Evolutionary conservation across 768 basidiomycete genomes (phyloP).

Genomic region (Tricholoma saponaceum): DNA sequence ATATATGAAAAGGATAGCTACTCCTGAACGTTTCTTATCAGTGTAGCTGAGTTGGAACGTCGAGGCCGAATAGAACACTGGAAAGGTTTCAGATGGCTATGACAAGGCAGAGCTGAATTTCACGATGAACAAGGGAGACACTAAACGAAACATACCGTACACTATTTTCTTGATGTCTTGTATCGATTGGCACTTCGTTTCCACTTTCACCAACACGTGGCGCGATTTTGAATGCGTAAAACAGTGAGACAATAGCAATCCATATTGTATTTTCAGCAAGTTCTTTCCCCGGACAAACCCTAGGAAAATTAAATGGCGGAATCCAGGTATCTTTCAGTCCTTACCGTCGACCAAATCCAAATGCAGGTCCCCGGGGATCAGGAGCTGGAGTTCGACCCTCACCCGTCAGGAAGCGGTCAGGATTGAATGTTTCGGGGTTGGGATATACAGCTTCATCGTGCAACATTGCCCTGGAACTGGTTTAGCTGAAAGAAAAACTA

Average conservation of each 20-base stretch:
- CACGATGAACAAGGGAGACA: too few relatives aligned
- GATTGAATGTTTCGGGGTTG: conserved; percentile 17
- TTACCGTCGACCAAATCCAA: conserved; percentile 26
- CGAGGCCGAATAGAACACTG: background rate
- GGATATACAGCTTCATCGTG: conserved; percentile 6
- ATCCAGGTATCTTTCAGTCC: background rate
- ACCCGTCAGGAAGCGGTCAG: conserved; percentile 18
- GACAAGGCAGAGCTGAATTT: background rate
- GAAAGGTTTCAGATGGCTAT: conserved; percentile 3
- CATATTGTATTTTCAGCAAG: conserved; percentile 2
- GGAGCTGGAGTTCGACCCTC: conserved; percentile 3
- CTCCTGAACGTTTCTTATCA: too few relatives aligned
- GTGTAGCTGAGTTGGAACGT: too few relatives aligned
- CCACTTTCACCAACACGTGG: background rate
- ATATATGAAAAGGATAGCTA: too few relatives aligned
- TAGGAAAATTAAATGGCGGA: background rate
- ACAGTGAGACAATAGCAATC: background rate
- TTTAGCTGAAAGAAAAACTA: background rate
- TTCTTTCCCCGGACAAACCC: conserved; percentile 2
- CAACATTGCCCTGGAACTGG: conserved; percentile 2
- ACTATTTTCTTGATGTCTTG: background rate
- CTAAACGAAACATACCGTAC: background rate
- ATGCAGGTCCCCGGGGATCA: conserved; percentile 8
- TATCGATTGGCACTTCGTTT: background rate
- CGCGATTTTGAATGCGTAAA: background rate